Conservation (phyloP, 495 filamentous ascomycete species). For the Trichoderma orchidacearum region DNA sequence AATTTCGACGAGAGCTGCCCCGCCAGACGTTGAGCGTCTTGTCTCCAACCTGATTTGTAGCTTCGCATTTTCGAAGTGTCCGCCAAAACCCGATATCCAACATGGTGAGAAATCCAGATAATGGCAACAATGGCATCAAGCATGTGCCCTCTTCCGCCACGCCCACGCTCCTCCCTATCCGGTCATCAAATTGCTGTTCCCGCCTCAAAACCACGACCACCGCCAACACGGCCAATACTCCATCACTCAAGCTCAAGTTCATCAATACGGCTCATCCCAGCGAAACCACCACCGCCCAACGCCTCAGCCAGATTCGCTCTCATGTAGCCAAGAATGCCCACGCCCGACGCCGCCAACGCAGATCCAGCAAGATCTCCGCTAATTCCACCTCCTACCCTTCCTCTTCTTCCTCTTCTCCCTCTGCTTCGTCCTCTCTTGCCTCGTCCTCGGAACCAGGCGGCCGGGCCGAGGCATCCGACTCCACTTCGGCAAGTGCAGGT, state of each 20-base stretch:
- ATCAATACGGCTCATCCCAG: background rate
- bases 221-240: background rate
- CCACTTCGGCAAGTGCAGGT: background rate
- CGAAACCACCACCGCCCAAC: background rate
- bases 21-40: too few species aligned
- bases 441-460: background rate
- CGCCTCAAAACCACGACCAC: background rate
- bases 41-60: too few species aligned
- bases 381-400: background rate
- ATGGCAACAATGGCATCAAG: too few species aligned
- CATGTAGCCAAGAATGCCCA: background rate
- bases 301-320: background rate
- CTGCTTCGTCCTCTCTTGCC: background rate
- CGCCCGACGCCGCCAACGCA: background rate
- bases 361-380: background rate
- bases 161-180: background rate
- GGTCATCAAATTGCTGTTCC: background rate
- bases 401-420: background rate
- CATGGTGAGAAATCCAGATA: too few species aligned
- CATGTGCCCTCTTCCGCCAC: too few species aligned
- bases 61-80: too few species aligned
- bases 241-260: background rate
- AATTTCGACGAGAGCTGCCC: too few species aligned
- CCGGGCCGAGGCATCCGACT: background rate
- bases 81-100: too few species aligned